Evolutionary conservation across 2,329 filamentous ascomycete genomes (phyloP).

Genomic region (Xylariales sp.): DNA sequence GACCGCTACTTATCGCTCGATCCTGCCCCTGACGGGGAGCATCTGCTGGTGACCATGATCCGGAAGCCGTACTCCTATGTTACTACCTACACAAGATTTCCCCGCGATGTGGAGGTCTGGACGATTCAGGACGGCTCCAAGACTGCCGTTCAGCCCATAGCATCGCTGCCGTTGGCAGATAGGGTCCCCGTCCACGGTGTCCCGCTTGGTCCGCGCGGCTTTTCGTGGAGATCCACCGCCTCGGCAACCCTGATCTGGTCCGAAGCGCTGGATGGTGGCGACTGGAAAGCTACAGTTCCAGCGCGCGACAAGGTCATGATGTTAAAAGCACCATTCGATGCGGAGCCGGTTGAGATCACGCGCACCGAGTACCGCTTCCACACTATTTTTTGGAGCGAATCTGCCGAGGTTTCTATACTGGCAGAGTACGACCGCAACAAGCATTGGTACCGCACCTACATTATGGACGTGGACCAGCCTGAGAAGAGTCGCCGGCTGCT

Average conservation of each 20-base stretch:
- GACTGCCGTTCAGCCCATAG: neutral
- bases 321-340: neutral
- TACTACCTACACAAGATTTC: neutral
- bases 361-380: neutral
- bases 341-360: neutral
- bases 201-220: neutral
- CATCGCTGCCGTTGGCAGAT: conserved; percentile 1
- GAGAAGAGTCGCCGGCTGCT: neutral
- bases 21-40: neutral
- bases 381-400: neutral
- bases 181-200: neutral
- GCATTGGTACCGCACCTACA: neutral
- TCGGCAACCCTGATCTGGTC: conserved; percentile 1
- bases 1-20: conserved; percentile 1
- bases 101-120: neutral
- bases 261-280: conserved; percentile 1
- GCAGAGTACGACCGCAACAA: conserved; percentile 1
- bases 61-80: conserved; percentile 1
- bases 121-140: neutral
- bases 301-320: conserved; percentile 4
- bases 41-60: neutral
- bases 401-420: neutral
- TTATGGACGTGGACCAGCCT: neutral
- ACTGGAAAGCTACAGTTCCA: neutral
- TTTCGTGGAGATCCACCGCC: neutral